Evolutionary conservation across 2,329 filamentous ascomycete genomes (phyloP), one percentile per base, ranked within the genome.

Genomic region (Eutypa lata): DNA sequence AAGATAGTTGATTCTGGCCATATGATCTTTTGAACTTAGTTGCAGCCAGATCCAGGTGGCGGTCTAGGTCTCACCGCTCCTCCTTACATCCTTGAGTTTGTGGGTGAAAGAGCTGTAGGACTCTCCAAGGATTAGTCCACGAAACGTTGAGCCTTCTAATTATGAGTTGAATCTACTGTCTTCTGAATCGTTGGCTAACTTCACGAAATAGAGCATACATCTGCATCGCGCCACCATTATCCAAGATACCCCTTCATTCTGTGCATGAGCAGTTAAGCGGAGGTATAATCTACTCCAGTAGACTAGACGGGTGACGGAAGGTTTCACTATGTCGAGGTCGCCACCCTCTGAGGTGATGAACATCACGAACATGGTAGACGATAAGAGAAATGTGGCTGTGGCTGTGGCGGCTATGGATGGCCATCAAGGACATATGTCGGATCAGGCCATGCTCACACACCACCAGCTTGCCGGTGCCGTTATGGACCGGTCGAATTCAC

Each of bases 401-500:
- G 64, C 58, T 1, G 61, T 61, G 2, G 64, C 60, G 16, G 61
- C 58, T 18, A 58, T 57, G 35, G 47, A 54, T 35, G 53, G 40
- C 42, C 52, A 58, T 8, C 42, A 45, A n/a, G 59, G 57, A 16
- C 52, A 58, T 31, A 53, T 58, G 1, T 52, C 59, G 1, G 60
- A 66, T 21, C 64, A 65, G 8, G 61, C 62, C 35, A 53, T 66
- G 7, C 51, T 65, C 11, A 48, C 65, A 7, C 64, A 68, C 37
- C 62, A 61, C 2, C 65, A 68, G n/a, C 48, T 68, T 2, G 53
- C 62, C n/a, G 48, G 55, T 3, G 48, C 53, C 13, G 50, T 67
- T 16, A 75, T 83, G 63, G 81, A 84, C 52, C 77, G 80, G 53
- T 76, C 79, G 47, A 77, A 75, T 59, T 84, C 81, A 7, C 80